phyloP scores from a whole-genome alignment of 805 yeast genomes.

The Candida andamanensis region DNA sequence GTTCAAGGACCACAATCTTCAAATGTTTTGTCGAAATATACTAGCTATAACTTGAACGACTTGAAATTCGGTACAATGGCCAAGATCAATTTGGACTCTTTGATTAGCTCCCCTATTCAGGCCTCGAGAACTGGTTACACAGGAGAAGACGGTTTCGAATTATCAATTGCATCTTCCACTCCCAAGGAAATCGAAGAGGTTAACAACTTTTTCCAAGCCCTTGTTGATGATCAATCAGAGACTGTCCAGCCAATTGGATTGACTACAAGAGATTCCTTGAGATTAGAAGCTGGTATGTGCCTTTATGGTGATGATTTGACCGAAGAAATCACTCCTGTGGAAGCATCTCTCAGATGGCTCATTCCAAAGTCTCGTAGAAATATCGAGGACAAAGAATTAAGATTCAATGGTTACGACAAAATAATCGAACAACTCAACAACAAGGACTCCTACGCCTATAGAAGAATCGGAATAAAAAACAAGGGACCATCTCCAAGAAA shows the following conservation, averaged over 20 bases:
- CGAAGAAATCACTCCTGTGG: conserved; percentile 78
- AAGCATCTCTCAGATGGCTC: conserved; percentile 86
- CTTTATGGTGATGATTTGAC: conserved; percentile 88
- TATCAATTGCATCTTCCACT: conserved; percentile 57
- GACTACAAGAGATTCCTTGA: conserved; percentile 95
- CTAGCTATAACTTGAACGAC: conserved; percentile 51
- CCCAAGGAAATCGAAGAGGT: conserved; percentile 43
- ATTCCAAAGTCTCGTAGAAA: conserved; percentile 74
- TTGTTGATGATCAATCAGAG: conserved; percentile 48
- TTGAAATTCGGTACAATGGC: conserved; percentile 60
- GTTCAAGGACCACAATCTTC: conserved; percentile 89
- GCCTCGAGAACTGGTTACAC: conserved; percentile 96
- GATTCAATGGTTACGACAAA: conserved; percentile 72
- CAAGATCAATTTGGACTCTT: conserved; percentile 44
- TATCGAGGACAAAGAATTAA: conserved; percentile 15
- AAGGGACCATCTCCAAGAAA: conserved; percentile 93
- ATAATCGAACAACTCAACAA: conserved; percentile 69
- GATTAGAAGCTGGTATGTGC: conserved; percentile 98
- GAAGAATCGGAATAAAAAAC: conserved; percentile 71
- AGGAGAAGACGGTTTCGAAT: conserved; percentile 97
- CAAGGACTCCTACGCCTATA: conserved; percentile 47
- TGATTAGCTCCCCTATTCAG: conserved; percentile 50
- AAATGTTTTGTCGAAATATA: conserved; percentile 57
- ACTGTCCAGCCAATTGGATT: conserved; percentile 82
- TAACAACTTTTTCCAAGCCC: conserved; percentile 52